These are phyloP conservation scores for Trichophyton mentagrophytes DNA, from an alignment of 2,329 filamentous ascomycete species.

Conservation along the genomic window DNA sequence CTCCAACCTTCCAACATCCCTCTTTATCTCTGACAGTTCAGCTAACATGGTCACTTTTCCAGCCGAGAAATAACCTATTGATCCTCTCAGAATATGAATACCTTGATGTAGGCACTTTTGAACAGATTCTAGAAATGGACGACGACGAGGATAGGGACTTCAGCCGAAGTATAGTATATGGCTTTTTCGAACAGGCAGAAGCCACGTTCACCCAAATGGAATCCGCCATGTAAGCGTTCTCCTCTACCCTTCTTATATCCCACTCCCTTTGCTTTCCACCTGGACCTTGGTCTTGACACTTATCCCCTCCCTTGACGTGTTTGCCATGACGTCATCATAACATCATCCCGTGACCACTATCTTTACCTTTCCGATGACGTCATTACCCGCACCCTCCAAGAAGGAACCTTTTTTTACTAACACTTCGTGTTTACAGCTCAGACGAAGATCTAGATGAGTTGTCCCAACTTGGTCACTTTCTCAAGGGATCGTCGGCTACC, in stretches of 20 bases:
- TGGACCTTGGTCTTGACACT: background rate
- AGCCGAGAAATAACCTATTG: slow-evolving; percentile 40
- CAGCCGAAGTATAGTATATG: slow-evolving; percentile 73
- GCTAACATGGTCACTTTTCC: slow-evolving; percentile 3
- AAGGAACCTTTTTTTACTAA: background rate
- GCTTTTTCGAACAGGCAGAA: slow-evolving; percentile 86
- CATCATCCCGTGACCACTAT: background rate
- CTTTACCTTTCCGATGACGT: background rate
- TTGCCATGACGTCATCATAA: background rate
- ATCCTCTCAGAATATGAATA: slow-evolving; percentile 49
- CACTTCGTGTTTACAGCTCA: slow-evolving; percentile 37
- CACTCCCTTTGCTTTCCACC: background rate
- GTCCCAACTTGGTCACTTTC: slow-evolving; percentile 79
- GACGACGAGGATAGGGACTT: slow-evolving; percentile 73
- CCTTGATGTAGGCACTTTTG: slow-evolving; percentile 70
- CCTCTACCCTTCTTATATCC: slow-evolving; percentile 2
- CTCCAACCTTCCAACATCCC: background rate
- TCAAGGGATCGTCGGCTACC: slow-evolving; percentile 94
- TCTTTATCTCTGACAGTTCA: background rate
- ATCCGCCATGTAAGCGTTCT: slow-evolving; percentile 55
- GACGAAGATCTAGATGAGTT: slow-evolving; percentile 58
- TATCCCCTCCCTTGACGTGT: background rate
- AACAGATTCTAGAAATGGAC: slow-evolving; percentile 97
- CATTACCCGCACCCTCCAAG: background rate
- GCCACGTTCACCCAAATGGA: slow-evolving; percentile 81